Evolutionary conservation across 768 basidiomycete genomes (phyloP).

Genomic region (Gautieria morchelliformis): DNA sequence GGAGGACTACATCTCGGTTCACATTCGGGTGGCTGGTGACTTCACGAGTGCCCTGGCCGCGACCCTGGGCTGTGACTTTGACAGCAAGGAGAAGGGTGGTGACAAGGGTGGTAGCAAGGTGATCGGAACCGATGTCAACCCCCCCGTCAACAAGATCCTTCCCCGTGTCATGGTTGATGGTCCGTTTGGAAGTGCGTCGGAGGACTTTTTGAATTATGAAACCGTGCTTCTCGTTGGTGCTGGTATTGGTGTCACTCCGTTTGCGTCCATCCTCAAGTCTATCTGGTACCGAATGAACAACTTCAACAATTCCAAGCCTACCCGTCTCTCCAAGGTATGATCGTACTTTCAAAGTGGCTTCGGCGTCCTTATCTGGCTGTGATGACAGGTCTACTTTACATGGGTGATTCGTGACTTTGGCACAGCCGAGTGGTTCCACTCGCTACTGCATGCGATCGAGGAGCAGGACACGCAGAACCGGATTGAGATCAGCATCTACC

Average conservation of each 20-base stretch:
- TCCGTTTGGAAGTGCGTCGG: conserved; percentile 86
- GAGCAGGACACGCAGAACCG: conserved; percentile 78
- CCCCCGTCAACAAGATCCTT: conserved; percentile 59
- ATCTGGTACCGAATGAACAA: conserved; percentile 98
- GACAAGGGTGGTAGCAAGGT: conserved; percentile 42
- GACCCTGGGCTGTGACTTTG: conserved; percentile 78
- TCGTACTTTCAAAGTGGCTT: neutral
- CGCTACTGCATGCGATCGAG: conserved; percentile 84
- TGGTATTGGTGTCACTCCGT: conserved; percentile 95
- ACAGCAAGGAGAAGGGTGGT: conserved; percentile 34
- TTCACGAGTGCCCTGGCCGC: conserved; percentile 79
- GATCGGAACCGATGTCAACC: conserved; percentile 45
- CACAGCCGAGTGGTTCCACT: conserved; percentile 89
- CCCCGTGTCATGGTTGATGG: conserved; percentile 96
- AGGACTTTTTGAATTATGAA: conserved; percentile 88
- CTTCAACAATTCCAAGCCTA: conserved; percentile 62
- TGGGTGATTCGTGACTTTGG: conserved; percentile 95
- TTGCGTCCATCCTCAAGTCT: conserved; percentile 83
- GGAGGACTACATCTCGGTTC: conserved; percentile 90
- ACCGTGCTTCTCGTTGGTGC: conserved; percentile 84
- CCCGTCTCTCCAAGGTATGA: conserved; percentile 71
- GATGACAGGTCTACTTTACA: conserved; percentile 65
- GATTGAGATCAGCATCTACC: conserved; percentile 92
- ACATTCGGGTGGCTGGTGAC: conserved; percentile 87
- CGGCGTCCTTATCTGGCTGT: neutral